A percentile compares a stretch with the other conserved stretches of the same genome.
These are phyloP conservation scores for Bryoerythrophyllum caledonicum DNA, from an alignment of 225 moss, liverwort and hornwort genomes.

Conservation along the genomic window DNA sequence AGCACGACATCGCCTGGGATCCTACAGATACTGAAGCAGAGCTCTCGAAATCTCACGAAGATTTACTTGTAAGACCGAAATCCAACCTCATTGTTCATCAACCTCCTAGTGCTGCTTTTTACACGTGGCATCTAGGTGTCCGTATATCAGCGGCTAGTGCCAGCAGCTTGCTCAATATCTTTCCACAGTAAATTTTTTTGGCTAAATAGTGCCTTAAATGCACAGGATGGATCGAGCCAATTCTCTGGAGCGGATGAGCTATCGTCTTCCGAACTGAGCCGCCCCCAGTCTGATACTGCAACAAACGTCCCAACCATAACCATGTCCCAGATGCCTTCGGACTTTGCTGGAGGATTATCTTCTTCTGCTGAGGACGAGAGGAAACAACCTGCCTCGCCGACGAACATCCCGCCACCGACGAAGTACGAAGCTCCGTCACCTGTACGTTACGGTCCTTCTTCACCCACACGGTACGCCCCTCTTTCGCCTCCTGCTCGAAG, in stretches of 20 bases:
- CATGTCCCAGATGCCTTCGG: constrained; percentile 32
- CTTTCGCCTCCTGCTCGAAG: constrained; percentile 55
- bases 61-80: constrained; percentile 78
- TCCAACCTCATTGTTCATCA: not conserved
- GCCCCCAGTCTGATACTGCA: constrained; percentile 14
- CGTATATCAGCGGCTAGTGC: not conserved
- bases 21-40: constrained; percentile 82
- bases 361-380: constrained; percentile 36
- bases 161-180: not conserved
- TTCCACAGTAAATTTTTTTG: not conserved
- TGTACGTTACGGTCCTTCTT: constrained; percentile 30
- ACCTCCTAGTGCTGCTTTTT: not conserved
- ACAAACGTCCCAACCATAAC: constrained; percentile 28
- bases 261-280: constrained; percentile 27
- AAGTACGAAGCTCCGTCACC: constrained; percentile 48
- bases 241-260: constrained; percentile 57
- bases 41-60: constrained; percentile 72
- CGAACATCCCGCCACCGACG: constrained; percentile 45
- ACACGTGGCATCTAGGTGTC: not conserved
- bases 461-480: constrained; percentile 17
- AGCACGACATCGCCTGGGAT: constrained; percentile 91
- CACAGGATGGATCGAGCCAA: constrained; percentile 85
- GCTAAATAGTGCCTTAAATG: constrained; percentile 16
- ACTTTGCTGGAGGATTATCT: constrained; percentile 35
- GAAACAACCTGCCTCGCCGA: constrained; percentile 51